Conservation (phyloP, 345 rosid species). For the Moricandia arvensis region DNA sequence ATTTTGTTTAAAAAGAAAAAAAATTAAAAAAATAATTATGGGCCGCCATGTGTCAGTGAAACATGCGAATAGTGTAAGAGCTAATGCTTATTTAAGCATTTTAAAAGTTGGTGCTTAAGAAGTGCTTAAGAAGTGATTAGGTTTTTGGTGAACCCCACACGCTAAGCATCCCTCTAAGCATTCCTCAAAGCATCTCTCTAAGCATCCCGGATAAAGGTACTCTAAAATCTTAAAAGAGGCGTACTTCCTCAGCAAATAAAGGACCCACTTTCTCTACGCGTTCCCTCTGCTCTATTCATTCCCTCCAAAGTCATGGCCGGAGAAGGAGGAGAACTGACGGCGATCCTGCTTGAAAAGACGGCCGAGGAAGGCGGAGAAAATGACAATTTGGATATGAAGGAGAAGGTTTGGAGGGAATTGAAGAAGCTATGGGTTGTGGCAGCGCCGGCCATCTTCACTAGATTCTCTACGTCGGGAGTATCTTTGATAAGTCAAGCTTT, state of each 20-base stretch:
- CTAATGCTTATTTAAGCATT: too few relatives aligned
- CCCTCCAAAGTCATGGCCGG: constrained; percentile 8
- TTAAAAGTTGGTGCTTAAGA: too few relatives aligned
- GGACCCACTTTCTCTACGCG: not conserved
- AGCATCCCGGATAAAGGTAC: too few relatives aligned
- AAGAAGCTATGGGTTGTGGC: constrained; percentile 76
- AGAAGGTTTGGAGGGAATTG: constrained; percentile 52
- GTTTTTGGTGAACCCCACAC: too few relatives aligned
- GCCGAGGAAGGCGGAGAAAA: not conserved
- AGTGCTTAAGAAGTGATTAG: too few relatives aligned
- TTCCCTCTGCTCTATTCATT: not conserved
- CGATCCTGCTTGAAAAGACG: constrained; percentile 27
- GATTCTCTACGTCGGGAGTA: constrained; percentile 62
- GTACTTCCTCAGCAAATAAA: not conserved
- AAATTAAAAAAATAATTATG: too few relatives aligned
- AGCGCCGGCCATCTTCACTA: constrained; percentile 72
- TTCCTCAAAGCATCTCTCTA: too few relatives aligned
- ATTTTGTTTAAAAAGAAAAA: too few relatives aligned
- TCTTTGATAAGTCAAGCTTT: constrained; percentile 61
- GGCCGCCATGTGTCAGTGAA: too few relatives aligned
- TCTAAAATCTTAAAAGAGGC: not conserved
- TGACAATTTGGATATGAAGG: constrained; percentile 31
- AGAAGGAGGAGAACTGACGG: constrained; percentile 38
- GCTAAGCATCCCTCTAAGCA: too few relatives aligned
- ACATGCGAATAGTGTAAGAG: too few relatives aligned